Percentiles rank a stretch among this genome's conserved stretches.
Evolutionary conservation across 2,329 filamentous ascomycete species (phyloP).

Genomic region (Xylaria sp.): DNA sequence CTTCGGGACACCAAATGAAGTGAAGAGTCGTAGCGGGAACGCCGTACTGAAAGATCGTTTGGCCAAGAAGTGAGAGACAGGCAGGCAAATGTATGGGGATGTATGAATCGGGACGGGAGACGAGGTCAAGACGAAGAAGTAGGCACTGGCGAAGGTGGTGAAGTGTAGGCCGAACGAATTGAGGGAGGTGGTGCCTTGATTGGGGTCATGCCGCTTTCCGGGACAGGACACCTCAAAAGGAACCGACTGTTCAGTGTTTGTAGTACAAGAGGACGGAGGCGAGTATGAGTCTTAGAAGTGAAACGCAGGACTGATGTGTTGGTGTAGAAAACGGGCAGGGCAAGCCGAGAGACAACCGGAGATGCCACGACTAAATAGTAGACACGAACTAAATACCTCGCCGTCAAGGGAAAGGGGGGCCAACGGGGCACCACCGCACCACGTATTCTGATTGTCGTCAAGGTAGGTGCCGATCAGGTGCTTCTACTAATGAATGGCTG

Average conservation of each 20-base stretch:
- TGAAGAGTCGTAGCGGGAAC: not conserved
- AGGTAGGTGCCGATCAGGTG: not conserved
- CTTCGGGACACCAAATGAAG: not conserved
- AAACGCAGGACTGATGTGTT: not conserved
- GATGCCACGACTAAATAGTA: not conserved
- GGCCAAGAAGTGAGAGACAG: not conserved
- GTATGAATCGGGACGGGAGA: not conserved
- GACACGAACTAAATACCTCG: not conserved
- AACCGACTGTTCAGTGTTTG: not conserved
- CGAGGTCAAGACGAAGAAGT: not conserved
- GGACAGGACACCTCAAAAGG: not conserved
- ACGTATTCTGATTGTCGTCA: not conserved
- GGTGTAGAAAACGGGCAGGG: not conserved
- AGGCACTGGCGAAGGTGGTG: not conserved
- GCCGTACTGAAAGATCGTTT: not conserved
- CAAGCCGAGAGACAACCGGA: not conserved
- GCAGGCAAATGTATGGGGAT: not conserved
- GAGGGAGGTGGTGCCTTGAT: not conserved
- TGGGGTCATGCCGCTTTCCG: constrained; percentile 3
- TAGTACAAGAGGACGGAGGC: not conserved
- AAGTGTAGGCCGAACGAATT: not conserved
- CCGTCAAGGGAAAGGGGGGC: not conserved
- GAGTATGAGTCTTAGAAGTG: not conserved
- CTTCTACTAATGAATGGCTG: not conserved
- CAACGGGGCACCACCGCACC: not conserved